phyloP scores from a whole-genome alignment of 1,284 basidiomycete species.

The Pterulicium gracile region DNA sequence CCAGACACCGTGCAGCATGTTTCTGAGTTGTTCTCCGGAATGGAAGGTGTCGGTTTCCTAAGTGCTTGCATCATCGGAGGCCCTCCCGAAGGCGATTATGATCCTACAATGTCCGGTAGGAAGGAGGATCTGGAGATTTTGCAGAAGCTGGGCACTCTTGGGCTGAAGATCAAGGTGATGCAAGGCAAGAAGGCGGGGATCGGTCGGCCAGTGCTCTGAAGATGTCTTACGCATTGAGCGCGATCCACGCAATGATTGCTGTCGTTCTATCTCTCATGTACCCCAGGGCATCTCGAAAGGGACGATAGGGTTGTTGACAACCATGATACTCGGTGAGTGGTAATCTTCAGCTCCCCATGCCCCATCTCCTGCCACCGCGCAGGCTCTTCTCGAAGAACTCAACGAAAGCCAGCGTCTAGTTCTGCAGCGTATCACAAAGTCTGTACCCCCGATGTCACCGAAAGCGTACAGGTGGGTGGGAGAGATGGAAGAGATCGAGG shows the following conservation, averaged over 20 bases:
- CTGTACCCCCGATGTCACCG: conserved; percentile 38
- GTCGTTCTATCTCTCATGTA: conserved; percentile 5
- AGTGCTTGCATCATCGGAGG: conserved; percentile 52
- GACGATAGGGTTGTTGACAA: conserved; percentile 39
- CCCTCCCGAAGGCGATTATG: conserved; percentile 34
- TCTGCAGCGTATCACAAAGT: conserved; percentile 26
- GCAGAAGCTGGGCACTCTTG: conserved; percentile 26
- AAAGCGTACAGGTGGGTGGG: conserved; percentile 52
- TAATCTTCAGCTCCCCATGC: conserved; percentile 34
- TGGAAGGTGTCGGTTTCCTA: conserved; percentile 30
- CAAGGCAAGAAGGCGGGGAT: conserved; percentile 35
- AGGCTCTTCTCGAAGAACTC: conserved; percentile 39
- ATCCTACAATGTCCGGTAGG: conserved; percentile 46
- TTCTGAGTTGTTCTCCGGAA: conserved; percentile 28
- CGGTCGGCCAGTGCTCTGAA: conserved; percentile 51
- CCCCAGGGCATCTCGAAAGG: conserved; percentile 46
- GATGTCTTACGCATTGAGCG: conserved; percentile 49
- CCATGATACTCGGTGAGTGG: conserved; percentile 42
- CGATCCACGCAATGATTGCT: not conserved
- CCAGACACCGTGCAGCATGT: conserved; percentile 39
- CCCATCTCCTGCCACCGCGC: conserved; percentile 46
- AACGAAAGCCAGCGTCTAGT: conserved; percentile 32
- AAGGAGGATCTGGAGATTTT: conserved; percentile 30
- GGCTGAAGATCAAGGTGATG: conserved; percentile 34
- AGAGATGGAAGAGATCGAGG: conserved; percentile 52